Evolutionary conservation across 192 early-diverging fungal species (phyloP).

Genomic region (Jimgerdemannia flammicorona): DNA sequence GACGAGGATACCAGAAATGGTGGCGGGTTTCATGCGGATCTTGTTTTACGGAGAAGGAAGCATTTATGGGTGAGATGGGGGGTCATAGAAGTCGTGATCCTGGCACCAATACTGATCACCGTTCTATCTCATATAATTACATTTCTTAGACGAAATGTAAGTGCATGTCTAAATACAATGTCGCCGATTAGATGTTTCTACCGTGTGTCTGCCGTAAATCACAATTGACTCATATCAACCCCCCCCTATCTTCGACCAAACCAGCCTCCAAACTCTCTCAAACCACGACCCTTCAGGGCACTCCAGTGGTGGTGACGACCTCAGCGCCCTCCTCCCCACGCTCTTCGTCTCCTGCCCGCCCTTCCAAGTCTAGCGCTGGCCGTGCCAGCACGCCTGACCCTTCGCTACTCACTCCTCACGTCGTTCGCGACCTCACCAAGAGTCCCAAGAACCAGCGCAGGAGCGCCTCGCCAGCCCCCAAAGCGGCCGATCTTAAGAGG

Average conservation of each 20-base stretch:
- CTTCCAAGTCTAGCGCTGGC: background rate
- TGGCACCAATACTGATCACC: no score
- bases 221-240: background rate
- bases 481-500: background rate
- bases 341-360: background rate
- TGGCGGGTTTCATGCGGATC: no score
- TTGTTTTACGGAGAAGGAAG: no score
- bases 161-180: no score
- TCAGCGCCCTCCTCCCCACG: background rate
- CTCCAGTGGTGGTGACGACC: background rate
- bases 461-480: background rate
- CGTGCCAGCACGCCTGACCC: background rate
- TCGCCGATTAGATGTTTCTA: no score
- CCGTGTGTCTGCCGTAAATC: no score
- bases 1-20: no score
- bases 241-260: background rate
- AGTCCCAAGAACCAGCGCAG: no score
- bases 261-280: background rate
- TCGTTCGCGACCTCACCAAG: background rate
- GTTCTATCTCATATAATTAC: no score
- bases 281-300: background rate
- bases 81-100: no score
- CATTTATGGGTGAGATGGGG: no score
- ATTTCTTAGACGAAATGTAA: no score
- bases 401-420: background rate